These are phyloP conservation scores for Trichoderma gracile DNA, from an alignment of 2,329 filamentous ascomycete genomes.

Conservation along the genomic window DNA sequence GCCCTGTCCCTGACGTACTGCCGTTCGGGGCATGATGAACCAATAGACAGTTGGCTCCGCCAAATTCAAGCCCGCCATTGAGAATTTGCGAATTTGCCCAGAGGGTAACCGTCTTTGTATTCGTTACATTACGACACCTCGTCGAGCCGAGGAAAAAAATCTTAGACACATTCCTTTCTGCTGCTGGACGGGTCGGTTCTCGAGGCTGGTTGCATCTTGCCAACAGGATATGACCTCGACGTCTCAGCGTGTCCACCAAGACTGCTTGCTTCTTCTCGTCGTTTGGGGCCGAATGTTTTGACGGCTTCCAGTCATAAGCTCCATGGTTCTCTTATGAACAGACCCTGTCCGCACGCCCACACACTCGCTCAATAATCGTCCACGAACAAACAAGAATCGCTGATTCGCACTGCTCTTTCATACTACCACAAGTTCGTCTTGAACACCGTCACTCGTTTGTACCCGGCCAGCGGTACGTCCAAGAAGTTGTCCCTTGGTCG, in stretches of 20 bases:
- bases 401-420: constrained; percentile 13
- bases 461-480: background rate
- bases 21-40: constrained; percentile 23
- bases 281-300: background rate
- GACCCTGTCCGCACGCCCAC: constrained; percentile 5
- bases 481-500: background rate
- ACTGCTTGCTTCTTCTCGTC: background rate
- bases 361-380: constrained; percentile 8
- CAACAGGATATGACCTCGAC: background rate
- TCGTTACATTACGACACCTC: constrained; percentile 9
- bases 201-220: constrained; percentile 2
- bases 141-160: background rate
- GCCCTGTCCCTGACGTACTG: constrained; percentile 21
- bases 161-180: background rate
- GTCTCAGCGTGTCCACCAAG: background rate
- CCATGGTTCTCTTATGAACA: background rate
- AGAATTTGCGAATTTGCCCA: constrained; percentile 19
- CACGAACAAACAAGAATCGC: background rate
- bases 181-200: background rate
- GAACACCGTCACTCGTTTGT: background rate
- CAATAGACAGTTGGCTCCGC: constrained; percentile 13
- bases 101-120: constrained; percentile 5
- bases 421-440: background rate
- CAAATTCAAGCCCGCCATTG: constrained; percentile 13
- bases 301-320: background rate